Base-by-base conservation (phyloP, 2,329 filamentous ascomycete species). In the Mariannaea sp. region DNA sequence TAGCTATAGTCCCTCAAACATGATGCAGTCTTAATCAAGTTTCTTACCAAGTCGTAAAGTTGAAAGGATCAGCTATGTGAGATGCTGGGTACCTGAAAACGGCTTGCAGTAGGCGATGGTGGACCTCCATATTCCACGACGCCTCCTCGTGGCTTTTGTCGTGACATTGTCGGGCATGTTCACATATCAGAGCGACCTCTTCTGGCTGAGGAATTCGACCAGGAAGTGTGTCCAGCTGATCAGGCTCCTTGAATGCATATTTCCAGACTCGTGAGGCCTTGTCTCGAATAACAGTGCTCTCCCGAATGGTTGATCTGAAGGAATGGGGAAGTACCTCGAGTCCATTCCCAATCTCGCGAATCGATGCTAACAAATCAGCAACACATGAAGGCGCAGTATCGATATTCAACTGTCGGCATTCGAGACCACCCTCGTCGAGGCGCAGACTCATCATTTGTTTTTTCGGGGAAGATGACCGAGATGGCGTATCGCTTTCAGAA, bases 21-120 rank as follows among this genome's bases (percentile, higher is more conserved):
- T 5, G 6, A 7, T 33, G 32, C 13, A 33, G 6, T 16, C 7
- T 13, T 6, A 20, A 22, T 33, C 4, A 42, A n/a, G 29, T 24
- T 7, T 5, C 45, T 46, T 42, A 57, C 50, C 50, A 57, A 3
- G 20, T 20, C 1, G 46, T 39, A 10, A 24, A 44, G 26, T 41
- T 49, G 10, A 54, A 54, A 13, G 19, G 10, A 13, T 40, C 41
- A 19, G 29, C 47, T 14, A 16, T 35, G 42, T 26, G n/a, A 16
- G 29, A 40, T 16, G 16, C 7, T 20, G 3, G 22, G 5, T 43
- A 13, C 16, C 39, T 22, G 12, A 49, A 54, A 35, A 54, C 49
- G 2, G 27, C 8, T 12, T 26, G 10, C 39, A 54, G 42, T 42
- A 53, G 35, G 14, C 13, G 45, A 24, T 22, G 36, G 13, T 49